phyloP scores from a whole-genome alignment of 2,329 filamentous ascomycete species.

The Botrytis galanthina region DNA sequence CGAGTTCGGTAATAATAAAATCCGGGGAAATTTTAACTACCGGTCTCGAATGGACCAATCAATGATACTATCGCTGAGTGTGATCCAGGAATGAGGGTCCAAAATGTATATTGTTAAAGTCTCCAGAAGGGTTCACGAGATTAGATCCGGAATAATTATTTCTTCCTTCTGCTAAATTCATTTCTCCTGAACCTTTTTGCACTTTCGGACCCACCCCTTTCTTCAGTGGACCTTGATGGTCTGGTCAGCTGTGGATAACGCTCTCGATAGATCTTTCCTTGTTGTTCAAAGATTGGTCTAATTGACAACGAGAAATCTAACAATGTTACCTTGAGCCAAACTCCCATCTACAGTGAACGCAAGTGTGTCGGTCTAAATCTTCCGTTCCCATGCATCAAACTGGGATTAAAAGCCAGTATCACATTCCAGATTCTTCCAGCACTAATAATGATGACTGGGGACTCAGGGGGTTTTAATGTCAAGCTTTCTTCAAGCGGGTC shows the following conservation, averaged over 20 bases:
- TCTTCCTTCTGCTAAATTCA: background rate
- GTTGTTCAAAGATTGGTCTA: background rate
- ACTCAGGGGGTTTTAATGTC: no score
- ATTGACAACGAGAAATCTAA: background rate
- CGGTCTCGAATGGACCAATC: background rate
- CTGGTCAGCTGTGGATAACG: background rate
- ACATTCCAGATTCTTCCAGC: conserved; percentile 8
- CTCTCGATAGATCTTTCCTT: background rate
- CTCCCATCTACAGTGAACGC: background rate
- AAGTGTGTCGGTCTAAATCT: background rate
- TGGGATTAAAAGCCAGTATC: background rate
- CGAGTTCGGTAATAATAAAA: background rate
- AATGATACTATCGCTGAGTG: background rate
- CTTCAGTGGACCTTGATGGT: background rate
- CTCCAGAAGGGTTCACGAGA: background rate
- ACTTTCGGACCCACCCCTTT: background rate
- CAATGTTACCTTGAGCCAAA: background rate
- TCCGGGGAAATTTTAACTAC: conserved; percentile 6
- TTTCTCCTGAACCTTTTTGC: background rate
- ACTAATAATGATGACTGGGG: background rate
- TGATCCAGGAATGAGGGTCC: background rate
- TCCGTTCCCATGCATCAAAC: background rate
- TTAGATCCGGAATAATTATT: conserved; percentile 13
- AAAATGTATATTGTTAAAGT: background rate
- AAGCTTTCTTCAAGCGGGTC: background rate